Percentiles rank a stretch among this genome's conserved stretches.
Evolutionary conservation across 2,329 filamentous ascomycete genomes (phyloP).

Genomic region (Aspergillus melleus): DNA sequence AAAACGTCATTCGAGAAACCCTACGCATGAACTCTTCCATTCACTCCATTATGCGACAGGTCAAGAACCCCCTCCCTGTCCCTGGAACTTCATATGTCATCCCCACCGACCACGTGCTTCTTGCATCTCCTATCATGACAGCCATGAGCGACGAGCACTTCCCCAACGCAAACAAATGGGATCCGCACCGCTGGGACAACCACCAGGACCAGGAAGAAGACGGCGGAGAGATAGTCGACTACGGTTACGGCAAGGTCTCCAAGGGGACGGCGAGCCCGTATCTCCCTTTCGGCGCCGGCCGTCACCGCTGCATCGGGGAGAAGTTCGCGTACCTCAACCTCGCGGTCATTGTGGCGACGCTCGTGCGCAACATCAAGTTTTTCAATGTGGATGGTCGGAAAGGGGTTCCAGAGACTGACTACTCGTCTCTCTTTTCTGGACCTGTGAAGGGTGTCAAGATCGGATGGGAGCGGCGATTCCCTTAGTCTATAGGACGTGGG

Average conservation of each 20-base stretch:
- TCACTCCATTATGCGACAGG: conserved; percentile 71
- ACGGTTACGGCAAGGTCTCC: conserved; percentile 61
- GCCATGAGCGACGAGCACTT: conserved; percentile 61
- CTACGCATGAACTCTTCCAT: conserved; percentile 70
- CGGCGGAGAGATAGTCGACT: conserved; percentile 59
- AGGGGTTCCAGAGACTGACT: conserved; percentile 65
- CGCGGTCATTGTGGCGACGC: conserved; percentile 61
- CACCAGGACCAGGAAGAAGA: conserved; percentile 38
- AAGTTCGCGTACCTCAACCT: conserved; percentile 74
- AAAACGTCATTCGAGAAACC: conserved; percentile 69
- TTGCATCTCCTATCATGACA: conserved; percentile 76
- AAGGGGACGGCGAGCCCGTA: conserved; percentile 65
- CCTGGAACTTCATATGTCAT: conserved; percentile 64
- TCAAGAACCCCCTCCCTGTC: conserved; percentile 65
- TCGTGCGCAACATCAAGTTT: conserved; percentile 64
- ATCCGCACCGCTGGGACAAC: conserved; percentile 63
- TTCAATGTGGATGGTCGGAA: conserved; percentile 56
- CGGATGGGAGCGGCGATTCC: conserved; percentile 19
- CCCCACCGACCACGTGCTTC: conserved; percentile 73
- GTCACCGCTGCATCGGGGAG: conserved; percentile 74
- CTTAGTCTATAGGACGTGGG: conserved; percentile 3
- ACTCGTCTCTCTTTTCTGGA: conserved; percentile 40
- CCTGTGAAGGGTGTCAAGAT: conserved; percentile 20
- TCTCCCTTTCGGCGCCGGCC: conserved; percentile 70
- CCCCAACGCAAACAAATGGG: conserved; percentile 58